Evolutionary conservation across 352 stramenopile genomes (phyloP), one percentile per base, ranked within the genome.

Genomic region (Phytophthora podocarpi): DNA sequence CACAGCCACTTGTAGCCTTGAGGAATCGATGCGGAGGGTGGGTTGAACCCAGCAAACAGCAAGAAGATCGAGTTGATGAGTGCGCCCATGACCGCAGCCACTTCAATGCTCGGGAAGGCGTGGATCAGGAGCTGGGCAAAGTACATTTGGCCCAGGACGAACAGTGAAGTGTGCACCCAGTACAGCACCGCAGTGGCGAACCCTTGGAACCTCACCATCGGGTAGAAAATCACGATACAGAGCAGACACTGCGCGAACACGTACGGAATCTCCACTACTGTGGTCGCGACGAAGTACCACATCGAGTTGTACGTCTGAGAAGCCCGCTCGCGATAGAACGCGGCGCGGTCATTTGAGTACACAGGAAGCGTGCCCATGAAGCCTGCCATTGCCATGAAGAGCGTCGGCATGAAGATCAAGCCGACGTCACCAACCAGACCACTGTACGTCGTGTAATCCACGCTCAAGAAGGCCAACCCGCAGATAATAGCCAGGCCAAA

Each of bases 321-420:
- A 11, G 45, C 56, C 4, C 45, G 56, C 21, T 64, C 56, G n/a
- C 46, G 45, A 45, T 64, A 64, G 45, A 64, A 64, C 4, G 55
- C 48, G 2, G 48, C n/a, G 37, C 48, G 35, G 27, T 57, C 48
- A 7, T 16, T 57, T 10, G 49, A 57, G 24, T 47, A 57, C 5
- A 66, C 48, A 10, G 49, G 65, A 39, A 52, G 47, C 1, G 83
- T 74, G 0, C 64, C 82, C 35, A 90, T 74, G 41, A 95, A 82
- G 24, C 70, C 74, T 16, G 86, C 82, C 35, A 92, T 72, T 16
- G 64, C 72, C 27, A 88, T 74, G 55, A 96, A 96, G 42, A 90
- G 36, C 5, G 86, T 83, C 6, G 78, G 73, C 15, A 87, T 72
- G 64, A 92, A 97, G n/a, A 95, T 78, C 7, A 93, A 64, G 48